phyloP scores from a whole-genome alignment of 768 basidiomycete genomes.

The Amanita muscaria region DNA sequence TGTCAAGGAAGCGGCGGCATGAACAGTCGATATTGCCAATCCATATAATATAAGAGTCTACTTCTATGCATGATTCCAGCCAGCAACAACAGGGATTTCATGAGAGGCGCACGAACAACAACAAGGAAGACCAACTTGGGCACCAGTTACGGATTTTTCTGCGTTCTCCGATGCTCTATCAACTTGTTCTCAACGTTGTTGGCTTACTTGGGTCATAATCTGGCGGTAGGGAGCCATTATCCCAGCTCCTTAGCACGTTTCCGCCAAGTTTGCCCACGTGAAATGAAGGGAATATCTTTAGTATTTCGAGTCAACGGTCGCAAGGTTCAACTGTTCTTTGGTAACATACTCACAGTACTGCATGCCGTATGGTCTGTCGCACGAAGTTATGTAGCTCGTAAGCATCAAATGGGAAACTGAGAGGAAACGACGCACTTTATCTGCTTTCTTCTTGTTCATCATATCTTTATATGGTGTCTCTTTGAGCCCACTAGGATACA shows the following conservation, averaged over 20 bases:
- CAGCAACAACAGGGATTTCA: too few relatives aligned
- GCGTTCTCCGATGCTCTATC: slow-evolving; percentile 16
- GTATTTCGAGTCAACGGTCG: slow-evolving; percentile 75
- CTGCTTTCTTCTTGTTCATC: slow-evolving; percentile 71
- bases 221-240: slow-evolving; percentile 61
- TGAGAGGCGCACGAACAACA: too few relatives aligned
- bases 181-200: slow-evolving; percentile 31
- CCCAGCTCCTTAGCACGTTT: slow-evolving; percentile 79
- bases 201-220: slow-evolving; percentile 35
- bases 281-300: slow-evolving; percentile 79
- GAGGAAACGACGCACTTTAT: slow-evolving; percentile 20
- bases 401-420: slow-evolving; percentile 42
- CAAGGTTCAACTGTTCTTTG: slow-evolving; percentile 96
- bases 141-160: too few relatives aligned
- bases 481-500: slow-evolving; percentile 90
- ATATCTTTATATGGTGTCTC: slow-evolving; percentile 80
- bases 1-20: too few relatives aligned
- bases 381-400: slow-evolving; percentile 18
- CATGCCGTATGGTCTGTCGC: slow-evolving; percentile 81
- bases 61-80: too few relatives aligned
- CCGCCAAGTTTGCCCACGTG: slow-evolving; percentile 69
- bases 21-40: too few relatives aligned
- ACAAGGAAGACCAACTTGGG: too few relatives aligned
- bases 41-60: too few relatives aligned
- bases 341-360: slow-evolving; percentile 97